phyloP scores from a whole-genome alignment of 441 rosid genomes.

The Corymbia citriodora region DNA sequence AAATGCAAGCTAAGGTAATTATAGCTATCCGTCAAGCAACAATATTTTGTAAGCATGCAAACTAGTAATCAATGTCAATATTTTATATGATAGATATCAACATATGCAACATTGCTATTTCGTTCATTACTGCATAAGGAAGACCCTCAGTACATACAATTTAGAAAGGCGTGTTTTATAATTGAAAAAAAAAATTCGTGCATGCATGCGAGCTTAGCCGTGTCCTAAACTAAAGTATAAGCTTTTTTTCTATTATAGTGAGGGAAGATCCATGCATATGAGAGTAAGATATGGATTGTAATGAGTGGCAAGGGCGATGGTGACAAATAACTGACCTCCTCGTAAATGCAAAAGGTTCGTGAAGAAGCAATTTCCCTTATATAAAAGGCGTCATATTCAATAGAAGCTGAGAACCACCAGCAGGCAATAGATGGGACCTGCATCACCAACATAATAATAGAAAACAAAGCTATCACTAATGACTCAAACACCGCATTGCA shows the following conservation, averaged over 20 bases:
- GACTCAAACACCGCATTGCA: neutral
- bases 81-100: neutral
- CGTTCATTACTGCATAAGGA: neutral
- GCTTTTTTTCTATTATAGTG: neutral
- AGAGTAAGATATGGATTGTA: neutral
- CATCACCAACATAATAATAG: neutral
- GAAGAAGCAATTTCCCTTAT: slow-evolving; percentile 54
- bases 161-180: neutral
- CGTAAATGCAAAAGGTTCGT: slow-evolving; percentile 77
- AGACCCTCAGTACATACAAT: neutral
- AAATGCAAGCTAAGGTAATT: neutral
- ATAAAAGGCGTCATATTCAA: slow-evolving; percentile 33
- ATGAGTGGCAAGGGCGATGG: neutral
- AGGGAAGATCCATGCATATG: neutral
- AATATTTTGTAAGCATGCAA: neutral
- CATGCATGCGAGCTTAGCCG: fast-evolving
- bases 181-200: neutral
- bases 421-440: slow-evolving; percentile 71
- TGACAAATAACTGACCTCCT: slow-evolving; percentile 48
- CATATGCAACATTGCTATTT: neutral
- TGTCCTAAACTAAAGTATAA: neutral
- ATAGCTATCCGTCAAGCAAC: neutral
- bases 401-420: slow-evolving; percentile 73
- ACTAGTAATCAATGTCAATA: neutral
- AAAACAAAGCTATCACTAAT: neutral